Evolutionary conservation across 495 filamentous ascomycete genomes (phyloP).

Genomic region (Entonaema liquescens): DNA sequence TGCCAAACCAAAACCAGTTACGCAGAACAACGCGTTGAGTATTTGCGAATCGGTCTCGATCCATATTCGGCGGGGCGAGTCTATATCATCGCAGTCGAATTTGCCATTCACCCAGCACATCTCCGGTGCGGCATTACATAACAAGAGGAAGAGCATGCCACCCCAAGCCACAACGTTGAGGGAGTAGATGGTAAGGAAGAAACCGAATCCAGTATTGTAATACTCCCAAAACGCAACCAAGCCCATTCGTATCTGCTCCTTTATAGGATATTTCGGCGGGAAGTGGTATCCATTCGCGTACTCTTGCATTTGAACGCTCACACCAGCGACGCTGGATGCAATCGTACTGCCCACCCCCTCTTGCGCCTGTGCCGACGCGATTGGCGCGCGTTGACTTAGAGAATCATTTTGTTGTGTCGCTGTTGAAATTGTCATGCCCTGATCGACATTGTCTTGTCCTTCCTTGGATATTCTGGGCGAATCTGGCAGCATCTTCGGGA

Average conservation of each 20-base stretch:
- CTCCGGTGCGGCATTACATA: slow-evolving; percentile 76
- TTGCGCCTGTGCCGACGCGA: slow-evolving; percentile 14
- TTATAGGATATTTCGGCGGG: slow-evolving; percentile 70
- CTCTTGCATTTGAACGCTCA: slow-evolving; percentile 31
- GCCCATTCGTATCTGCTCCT: slow-evolving; percentile 64
- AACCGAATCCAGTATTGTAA: slow-evolving; percentile 71
- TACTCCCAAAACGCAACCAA: slow-evolving; percentile 65
- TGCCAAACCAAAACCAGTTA: slow-evolving; percentile 83
- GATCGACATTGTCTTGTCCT: slow-evolving; percentile 32
- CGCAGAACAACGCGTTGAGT: slow-evolving; percentile 84
- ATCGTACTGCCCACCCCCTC: slow-evolving; percentile 22
- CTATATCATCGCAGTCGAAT: slow-evolving; percentile 75
- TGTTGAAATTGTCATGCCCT: slow-evolving; percentile 34
- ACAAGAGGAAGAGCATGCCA: slow-evolving; percentile 86
- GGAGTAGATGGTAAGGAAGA: slow-evolving; percentile 78
- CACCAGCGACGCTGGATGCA: slow-evolving; percentile 23
- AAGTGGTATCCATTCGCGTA: slow-evolving; percentile 72
- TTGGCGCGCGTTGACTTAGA: slow-evolving; percentile 29
- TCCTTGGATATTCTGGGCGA: slow-evolving; percentile 36
- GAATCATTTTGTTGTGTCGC: slow-evolving; percentile 32
- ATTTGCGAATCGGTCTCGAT: slow-evolving; percentile 88
- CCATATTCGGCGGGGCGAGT: slow-evolving; percentile 79
- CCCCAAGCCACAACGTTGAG: slow-evolving; percentile 88
- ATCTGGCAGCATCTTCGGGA: slow-evolving; percentile 35
- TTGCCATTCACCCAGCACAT: slow-evolving; percentile 68